These are phyloP conservation scores for Thermochaetoides thermophila DNA, from an alignment of 495 filamentous ascomycete species.

Conservation along the genomic window DNA sequence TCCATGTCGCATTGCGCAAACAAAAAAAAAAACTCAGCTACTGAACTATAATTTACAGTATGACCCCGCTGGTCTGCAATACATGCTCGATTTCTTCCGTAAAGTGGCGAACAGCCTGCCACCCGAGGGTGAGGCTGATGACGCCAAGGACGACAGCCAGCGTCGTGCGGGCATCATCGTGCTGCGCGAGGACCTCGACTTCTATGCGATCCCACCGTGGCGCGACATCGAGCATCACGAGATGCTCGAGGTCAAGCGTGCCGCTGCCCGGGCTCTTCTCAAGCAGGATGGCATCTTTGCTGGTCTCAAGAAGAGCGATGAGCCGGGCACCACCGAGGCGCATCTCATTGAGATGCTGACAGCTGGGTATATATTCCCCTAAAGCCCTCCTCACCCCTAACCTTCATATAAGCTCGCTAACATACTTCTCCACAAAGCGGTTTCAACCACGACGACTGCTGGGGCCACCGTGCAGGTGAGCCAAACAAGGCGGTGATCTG, in stretches of 20 bases:
- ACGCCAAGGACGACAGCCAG: conserved; percentile 30
- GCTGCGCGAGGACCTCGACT: conserved; percentile 89
- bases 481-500: conserved; percentile 98
- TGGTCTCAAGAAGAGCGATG: conserved; percentile 84
- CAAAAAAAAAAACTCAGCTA: too few relatives aligned
- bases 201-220: conserved; percentile 88
- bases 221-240: conserved; percentile 71
- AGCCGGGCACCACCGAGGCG: conserved; percentile 91
- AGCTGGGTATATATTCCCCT: conserved; percentile 66
- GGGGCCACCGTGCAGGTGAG: conserved; percentile 92
- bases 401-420: conserved; percentile 1
- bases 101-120: conserved; percentile 89
- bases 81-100: conserved; percentile 99
- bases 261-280: conserved; percentile 73
- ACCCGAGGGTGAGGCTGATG: conserved; percentile 42
- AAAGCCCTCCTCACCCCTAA: conserved; percentile 7
- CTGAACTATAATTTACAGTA: too few relatives aligned
- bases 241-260: conserved; percentile 94
- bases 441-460: conserved; percentile 87
- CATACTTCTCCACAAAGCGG: conserved; percentile 40
- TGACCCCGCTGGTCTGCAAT: conserved; percentile 87
- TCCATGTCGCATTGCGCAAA: too few relatives aligned
- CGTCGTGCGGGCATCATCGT: conserved; percentile 96
- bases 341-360: conserved; percentile 99
- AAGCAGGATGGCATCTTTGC: conserved; percentile 94